Conservation (phyloP, 306 rosid species). For the Pueraria montana region DNA sequence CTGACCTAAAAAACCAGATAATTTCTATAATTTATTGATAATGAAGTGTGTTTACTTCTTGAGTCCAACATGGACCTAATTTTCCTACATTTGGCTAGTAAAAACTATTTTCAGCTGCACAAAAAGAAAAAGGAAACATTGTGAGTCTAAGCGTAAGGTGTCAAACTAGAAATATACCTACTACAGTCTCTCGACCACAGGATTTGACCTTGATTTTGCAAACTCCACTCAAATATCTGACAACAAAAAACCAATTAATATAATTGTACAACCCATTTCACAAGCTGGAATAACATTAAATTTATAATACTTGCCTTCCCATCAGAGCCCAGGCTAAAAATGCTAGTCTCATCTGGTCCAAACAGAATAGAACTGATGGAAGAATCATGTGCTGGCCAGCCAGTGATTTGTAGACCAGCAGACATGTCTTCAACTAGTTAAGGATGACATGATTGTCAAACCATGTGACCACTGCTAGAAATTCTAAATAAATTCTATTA, state of each 20-base stretch:
- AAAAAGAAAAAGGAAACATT: neutral
- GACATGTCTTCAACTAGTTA: conserved; percentile 89
- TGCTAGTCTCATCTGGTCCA: conserved; percentile 98
- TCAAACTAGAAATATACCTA: conserved; percentile 63
- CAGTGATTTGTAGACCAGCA: conserved; percentile 94
- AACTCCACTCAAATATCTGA: conserved; percentile 97
- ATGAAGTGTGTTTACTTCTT: neutral
- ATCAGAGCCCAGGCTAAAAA: conserved; percentile 91
- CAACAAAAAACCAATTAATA: conserved; percentile 42
- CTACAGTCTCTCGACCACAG: conserved; percentile 89
- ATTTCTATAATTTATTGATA: neutral
- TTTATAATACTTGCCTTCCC: conserved; percentile 76
- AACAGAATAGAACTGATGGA: conserved; percentile 91
- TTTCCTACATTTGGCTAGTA: conserved; percentile 24
- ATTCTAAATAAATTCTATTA: conserved; percentile 7
- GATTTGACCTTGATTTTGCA: conserved; percentile 97
- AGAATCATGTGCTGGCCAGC: conserved; percentile 99
- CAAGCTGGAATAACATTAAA: conserved; percentile 29
- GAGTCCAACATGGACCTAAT: neutral
- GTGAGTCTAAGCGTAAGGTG: conserved; percentile 20
- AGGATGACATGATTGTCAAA: conserved; percentile 51
- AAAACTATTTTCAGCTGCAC: neutral
- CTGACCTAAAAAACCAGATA: neutral
- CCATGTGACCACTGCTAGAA: neutral
- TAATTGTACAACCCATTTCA: conserved; percentile 23